phyloP scores from a whole-genome alignment of 805 yeast species.

The Candida argentea region DNA sequence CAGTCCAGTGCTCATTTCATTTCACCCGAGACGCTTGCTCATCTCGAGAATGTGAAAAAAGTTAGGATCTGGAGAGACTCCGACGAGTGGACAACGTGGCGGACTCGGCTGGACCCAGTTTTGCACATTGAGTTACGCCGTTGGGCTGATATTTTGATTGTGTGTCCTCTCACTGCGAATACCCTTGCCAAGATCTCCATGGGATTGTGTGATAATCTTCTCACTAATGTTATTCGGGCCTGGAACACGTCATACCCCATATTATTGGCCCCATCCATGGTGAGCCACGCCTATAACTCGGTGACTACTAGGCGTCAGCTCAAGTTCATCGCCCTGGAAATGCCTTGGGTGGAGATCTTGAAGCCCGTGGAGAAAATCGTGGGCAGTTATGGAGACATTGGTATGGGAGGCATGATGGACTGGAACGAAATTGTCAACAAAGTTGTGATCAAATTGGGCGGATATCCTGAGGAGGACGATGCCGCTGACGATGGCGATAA shows the following conservation, averaged over 20 bases:
- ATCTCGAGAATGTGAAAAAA: conserved; percentile 28
- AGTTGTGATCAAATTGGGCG: conserved; percentile 58
- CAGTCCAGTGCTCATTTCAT: conserved; percentile 44
- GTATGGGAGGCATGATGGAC: conserved; percentile 99
- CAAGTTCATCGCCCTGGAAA: conserved; percentile 67
- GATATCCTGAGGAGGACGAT: conserved; percentile 42
- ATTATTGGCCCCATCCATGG: conserved; percentile 92
- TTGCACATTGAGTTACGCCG: conserved; percentile 88
- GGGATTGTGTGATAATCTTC: conserved; percentile 86
- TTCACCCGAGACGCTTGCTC: conserved; percentile 32
- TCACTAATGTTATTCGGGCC: conserved; percentile 85
- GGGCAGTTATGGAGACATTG: conserved; percentile 91
- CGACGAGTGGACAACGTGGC: conserved; percentile 70
- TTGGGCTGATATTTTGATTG: conserved; percentile 91
- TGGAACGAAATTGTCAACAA: conserved; percentile 89
- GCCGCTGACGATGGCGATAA: conserved; percentile 25
- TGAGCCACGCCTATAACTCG: conserved; percentile 82
- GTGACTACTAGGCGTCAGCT: conserved; percentile 81
- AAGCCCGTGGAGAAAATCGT: conserved; percentile 91
- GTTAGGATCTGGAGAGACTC: conserved; percentile 47
- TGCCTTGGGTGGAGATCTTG: conserved; percentile 92
- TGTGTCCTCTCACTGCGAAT: conserved; percentile 94
- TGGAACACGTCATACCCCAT: conserved; percentile 93
- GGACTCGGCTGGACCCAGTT: conserved; percentile 76
- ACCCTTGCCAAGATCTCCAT: conserved; percentile 81